phyloP scores from a whole-genome alignment of 2,329 filamentous ascomycete genomes.

The Epichloe baconii region DNA sequence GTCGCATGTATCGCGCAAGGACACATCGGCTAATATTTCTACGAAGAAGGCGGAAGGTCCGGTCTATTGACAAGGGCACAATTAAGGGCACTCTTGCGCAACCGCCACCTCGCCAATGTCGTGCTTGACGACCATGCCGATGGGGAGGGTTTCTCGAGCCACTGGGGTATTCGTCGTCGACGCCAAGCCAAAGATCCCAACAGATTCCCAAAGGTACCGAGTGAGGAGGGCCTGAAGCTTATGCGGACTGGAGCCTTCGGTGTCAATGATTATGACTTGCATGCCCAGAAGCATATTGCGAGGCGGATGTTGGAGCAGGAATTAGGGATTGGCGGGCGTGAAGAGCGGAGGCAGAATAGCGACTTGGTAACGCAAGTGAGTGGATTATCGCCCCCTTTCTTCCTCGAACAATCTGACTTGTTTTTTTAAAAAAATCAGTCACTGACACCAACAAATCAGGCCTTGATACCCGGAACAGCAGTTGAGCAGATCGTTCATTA shows the following conservation, averaged over 20 bases:
- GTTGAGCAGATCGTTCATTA: conserved; percentile 85
- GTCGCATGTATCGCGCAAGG: neutral
- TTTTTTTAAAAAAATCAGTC: neutral
- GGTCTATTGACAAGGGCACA: conserved; percentile 23
- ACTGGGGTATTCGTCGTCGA: conserved; percentile 32
- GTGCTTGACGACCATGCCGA: conserved; percentile 26
- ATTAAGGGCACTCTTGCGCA: conserved; percentile 27
- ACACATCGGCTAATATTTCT: neutral
- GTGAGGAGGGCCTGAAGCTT: conserved; percentile 57
- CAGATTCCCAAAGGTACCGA: conserved; percentile 74
- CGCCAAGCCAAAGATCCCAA: conserved; percentile 33
- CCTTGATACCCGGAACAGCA: conserved; percentile 61
- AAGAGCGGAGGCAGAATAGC: conserved; percentile 46
- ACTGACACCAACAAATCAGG: conserved; percentile 27
- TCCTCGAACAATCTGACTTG: neutral
- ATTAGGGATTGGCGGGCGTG: conserved; percentile 53
- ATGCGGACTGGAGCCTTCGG: conserved; percentile 81
- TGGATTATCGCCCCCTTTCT: neutral
- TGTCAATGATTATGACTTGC: conserved; percentile 42
- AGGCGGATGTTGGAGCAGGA: conserved; percentile 69
- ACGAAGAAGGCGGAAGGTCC: conserved; percentile 13
- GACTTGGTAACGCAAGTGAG: conserved; percentile 54
- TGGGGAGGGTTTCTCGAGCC: conserved; percentile 20
- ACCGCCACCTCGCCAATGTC: conserved; percentile 23
- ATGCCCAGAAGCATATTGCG: conserved; percentile 46